phyloP scores from a whole-genome alignment of 1,139 yeast genomes.

The Yamadazyma pseudoaaseri region DNA sequence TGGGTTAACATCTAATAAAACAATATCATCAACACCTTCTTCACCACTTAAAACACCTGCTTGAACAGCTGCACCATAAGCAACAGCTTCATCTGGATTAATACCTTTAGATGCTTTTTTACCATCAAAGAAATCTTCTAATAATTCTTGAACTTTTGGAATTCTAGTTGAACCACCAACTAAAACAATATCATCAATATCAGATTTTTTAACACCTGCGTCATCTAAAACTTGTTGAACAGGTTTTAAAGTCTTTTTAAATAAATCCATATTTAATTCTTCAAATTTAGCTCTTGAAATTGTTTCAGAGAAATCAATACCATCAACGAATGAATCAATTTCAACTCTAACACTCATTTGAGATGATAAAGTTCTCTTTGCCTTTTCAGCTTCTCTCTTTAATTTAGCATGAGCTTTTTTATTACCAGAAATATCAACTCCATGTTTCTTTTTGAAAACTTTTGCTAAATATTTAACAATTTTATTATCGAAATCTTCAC shows the following conservation, averaged over 20 bases:
- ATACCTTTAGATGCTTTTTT: slow-evolving; percentile 95
- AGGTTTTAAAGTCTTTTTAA: slow-evolving; percentile 88
- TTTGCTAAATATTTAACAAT: slow-evolving; percentile 82
- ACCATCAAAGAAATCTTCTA: slow-evolving; percentile 85
- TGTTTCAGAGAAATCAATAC: slow-evolving; percentile 91
- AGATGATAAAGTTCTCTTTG: slow-evolving; percentile 89
- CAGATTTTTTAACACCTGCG: slow-evolving; percentile 78
- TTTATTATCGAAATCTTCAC: slow-evolving; percentile 95
- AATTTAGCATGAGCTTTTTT: slow-evolving; percentile 82
- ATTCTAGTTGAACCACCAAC: slow-evolving; percentile 99
- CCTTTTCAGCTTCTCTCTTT: slow-evolving; percentile 96
- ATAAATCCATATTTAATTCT: slow-evolving; percentile 83
- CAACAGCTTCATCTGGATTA: slow-evolving; percentile 80
- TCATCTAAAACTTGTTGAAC: slow-evolving; percentile 91
- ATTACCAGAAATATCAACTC: slow-evolving; percentile 71
- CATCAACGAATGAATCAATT: slow-evolving; percentile 93
- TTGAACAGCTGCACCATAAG: slow-evolving; percentile 64
- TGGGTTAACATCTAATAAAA: slow-evolving; percentile 49
- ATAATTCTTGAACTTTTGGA: slow-evolving; percentile 92
- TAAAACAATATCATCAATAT: slow-evolving; percentile 86
- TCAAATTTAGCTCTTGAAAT: slow-evolving; percentile 94
- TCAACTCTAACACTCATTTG: slow-evolving; percentile 89
- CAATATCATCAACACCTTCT: slow-evolving; percentile 50
- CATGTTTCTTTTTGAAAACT: slow-evolving; percentile 85
- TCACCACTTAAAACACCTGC: slow-evolving; percentile 92